A percentile compares a stretch with the other conserved stretches of the same genome.
phyloP scores from a whole-genome alignment of 805 yeast genomes.

The Lachancea kluyveri region DNA sequence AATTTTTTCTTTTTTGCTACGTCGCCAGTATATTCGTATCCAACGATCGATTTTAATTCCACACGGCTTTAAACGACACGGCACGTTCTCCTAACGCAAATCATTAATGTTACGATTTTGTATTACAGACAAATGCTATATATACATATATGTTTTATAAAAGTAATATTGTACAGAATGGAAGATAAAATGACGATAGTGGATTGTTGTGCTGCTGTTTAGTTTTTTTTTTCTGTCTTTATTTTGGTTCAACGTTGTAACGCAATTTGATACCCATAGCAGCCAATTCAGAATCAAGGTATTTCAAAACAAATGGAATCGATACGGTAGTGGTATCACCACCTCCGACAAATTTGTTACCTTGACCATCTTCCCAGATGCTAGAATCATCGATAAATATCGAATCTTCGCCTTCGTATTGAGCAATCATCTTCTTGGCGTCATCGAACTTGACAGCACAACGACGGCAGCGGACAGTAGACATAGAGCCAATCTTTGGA shows the following conservation, averaged over 20 bases:
- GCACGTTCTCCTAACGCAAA: too few species aligned
- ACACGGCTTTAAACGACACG: too few species aligned
- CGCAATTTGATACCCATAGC: conserved; percentile 97
- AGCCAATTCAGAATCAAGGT: conserved; percentile 87
- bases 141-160: too few species aligned
- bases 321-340: conserved; percentile 91
- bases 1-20: too few species aligned
- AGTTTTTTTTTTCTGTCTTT: conserved; percentile 7
- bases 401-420: conserved; percentile 25
- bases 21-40: too few species aligned
- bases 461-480: conserved; percentile 81
- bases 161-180: too few species aligned
- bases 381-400: conserved; percentile 60
- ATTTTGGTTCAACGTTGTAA: conserved; percentile 72
- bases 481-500: conserved; percentile 79
- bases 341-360: conserved; percentile 88
- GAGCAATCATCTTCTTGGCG: conserved; percentile 37
- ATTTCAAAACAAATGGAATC: conserved; percentile 92
- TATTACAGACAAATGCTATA: too few species aligned
- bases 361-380: conserved; percentile 97
- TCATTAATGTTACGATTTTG: too few species aligned
- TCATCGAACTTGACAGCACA: conserved; percentile 73
- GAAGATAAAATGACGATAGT: too few species aligned
- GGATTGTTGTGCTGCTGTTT: conserved; percentile 1
- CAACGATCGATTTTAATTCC: too few species aligned